Evolutionary conservation across 306 rosid genomes (phyloP).

Genomic region (Neltuma alba): DNA sequence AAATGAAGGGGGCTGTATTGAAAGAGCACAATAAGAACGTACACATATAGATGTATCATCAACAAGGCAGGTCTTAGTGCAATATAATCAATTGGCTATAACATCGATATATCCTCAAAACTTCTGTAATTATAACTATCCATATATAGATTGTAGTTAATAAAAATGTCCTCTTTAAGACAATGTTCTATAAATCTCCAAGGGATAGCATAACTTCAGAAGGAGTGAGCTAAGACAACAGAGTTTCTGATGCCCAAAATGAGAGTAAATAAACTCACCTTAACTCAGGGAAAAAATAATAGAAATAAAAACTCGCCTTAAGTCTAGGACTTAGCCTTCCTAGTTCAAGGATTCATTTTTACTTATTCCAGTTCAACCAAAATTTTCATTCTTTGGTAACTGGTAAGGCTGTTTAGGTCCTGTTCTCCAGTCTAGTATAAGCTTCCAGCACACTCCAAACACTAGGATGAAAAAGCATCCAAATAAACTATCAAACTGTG

Average conservation of each 20-base stretch:
- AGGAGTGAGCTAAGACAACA: background rate
- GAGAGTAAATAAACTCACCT: conserved; percentile 8
- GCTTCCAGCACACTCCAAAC: conserved; percentile 2
- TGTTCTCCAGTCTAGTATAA: conserved; percentile 5
- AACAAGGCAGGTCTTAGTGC: background rate
- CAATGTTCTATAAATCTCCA: background rate
- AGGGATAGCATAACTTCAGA: background rate
- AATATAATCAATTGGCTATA: background rate
- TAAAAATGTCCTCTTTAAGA: background rate
- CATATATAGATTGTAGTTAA: background rate
- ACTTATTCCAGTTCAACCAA: conserved; percentile 19
- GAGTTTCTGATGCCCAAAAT: background rate
- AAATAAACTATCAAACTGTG: background rate
- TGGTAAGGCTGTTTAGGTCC: background rate
- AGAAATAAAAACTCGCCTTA: background rate
- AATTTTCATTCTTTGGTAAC: background rate
- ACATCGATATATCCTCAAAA: conserved; percentile 8
- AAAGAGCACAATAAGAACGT: background rate
- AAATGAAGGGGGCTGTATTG: background rate
- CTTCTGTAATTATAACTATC: background rate
- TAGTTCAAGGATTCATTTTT: background rate
- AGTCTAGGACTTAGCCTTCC: background rate
- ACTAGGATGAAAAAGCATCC: background rate
- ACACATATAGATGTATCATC: conserved; percentile 1
- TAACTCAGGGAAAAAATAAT: background rate